A percentile compares a stretch with the other conserved stretches of the same genome.
Conservation (phyloP, 768 basidiomycete genomes). For the Cyathus striatus region DNA sequence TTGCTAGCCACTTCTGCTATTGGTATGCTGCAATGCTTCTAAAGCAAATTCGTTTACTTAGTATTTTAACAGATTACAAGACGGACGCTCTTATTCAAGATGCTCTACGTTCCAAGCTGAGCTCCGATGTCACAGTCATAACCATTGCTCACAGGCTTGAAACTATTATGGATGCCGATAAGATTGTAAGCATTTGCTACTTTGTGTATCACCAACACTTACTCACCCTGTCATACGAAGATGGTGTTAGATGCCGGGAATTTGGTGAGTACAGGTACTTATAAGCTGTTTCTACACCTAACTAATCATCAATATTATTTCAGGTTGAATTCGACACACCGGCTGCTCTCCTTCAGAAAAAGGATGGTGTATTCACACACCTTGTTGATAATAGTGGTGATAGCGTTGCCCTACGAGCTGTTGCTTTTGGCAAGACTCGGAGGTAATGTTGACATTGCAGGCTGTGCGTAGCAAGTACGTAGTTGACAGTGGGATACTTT, state of each 20-base stretch:
- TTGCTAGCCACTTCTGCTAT: conserved; percentile 33
- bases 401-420: conserved; percentile 39
- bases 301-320: neutral
- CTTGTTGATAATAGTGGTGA: conserved; percentile 58
- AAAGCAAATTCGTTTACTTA: conserved; percentile 8
- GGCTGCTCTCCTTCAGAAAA: conserved; percentile 39
- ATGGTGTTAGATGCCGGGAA: conserved; percentile 43
- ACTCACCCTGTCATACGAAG: conserved; percentile 9
- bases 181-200: conserved; percentile 17
- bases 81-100: conserved; percentile 68
- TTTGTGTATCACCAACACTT: conserved; percentile 9
- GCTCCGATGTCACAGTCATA: conserved; percentile 47
- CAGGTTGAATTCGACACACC: conserved; percentile 57
- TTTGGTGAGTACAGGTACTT: conserved; percentile 18
- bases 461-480: no score
- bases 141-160: conserved; percentile 61
- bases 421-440: conserved; percentile 27
- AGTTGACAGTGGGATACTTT: no score
- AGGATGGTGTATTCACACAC: conserved; percentile 44
- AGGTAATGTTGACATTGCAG: no score
- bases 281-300: no score
- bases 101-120: conserved; percentile 60
- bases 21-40: conserved; percentile 23
- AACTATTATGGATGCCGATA: conserved; percentile 59
- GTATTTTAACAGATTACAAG: conserved; percentile 31